A percentile compares a stretch with the other conserved stretches of the same genome.
Evolutionary conservation across 1,139 yeast genomes (phyloP).

Genomic region (Saccharomycopsis crataegensis): DNA sequence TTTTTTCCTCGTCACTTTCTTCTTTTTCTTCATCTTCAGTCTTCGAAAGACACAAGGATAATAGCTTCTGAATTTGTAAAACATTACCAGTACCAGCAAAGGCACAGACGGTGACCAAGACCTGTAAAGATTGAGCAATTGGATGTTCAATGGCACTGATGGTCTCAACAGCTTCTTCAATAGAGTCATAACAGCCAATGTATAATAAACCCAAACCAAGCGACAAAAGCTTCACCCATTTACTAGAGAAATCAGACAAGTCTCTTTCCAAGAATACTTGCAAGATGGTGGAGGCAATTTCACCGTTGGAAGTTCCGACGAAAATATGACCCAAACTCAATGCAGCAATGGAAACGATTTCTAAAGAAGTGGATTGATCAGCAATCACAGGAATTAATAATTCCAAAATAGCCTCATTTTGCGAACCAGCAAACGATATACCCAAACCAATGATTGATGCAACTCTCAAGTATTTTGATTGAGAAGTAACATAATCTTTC

Average conservation of each 20-base stretch:
- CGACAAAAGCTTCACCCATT: conserved; percentile 86
- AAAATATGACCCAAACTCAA: conserved; percentile 89
- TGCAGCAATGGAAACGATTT: conserved; percentile 80
- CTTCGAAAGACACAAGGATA: conserved; percentile 37
- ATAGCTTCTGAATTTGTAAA: conserved; percentile 82
- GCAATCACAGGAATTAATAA: conserved; percentile 79
- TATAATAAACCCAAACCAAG: conserved; percentile 87
- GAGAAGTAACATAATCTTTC: conserved; percentile 66
- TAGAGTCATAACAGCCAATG: conserved; percentile 92
- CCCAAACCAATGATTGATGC: conserved; percentile 91
- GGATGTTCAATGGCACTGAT: conserved; percentile 95
- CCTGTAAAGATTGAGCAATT: conserved; percentile 81
- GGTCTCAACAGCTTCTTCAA: conserved; percentile 91
- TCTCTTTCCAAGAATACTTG: conserved; percentile 88
- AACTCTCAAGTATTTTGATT: conserved; percentile 51
- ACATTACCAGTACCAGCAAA: conserved; percentile 98
- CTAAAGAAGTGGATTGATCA: conserved; percentile 69
- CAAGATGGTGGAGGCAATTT: conserved; percentile 80
- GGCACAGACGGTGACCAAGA: conserved; percentile 86
- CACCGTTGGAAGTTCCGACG: conserved; percentile 95
- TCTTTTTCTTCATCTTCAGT: conserved; percentile 43
- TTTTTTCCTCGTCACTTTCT: conserved; percentile 39
- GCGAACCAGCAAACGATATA: conserved; percentile 91
- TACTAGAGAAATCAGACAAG: conserved; percentile 65
- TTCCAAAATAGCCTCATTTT: conserved; percentile 75